These are phyloP conservation scores for Smallanthus sonchifolius DNA, from an alignment of 129 eudicot genomes.

Conservation along the genomic window DNA sequence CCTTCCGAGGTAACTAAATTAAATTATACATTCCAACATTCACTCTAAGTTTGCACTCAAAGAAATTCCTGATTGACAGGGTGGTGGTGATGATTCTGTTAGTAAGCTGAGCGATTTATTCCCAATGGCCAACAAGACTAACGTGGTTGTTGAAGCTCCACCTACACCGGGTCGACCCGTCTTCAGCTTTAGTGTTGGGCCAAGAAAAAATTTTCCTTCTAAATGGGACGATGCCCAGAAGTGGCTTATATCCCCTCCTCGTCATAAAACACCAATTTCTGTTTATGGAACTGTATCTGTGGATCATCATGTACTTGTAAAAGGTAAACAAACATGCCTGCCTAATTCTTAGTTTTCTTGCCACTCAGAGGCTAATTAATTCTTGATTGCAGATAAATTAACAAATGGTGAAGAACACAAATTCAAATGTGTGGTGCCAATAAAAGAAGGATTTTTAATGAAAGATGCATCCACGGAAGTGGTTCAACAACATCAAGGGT, in stretches of 20 bases:
- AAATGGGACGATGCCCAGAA: slow-evolving; percentile 90
- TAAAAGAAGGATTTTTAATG: neutral
- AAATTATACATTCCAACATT: too few relatives aligned
- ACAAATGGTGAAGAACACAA: slow-evolving; percentile 48
- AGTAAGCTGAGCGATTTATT: too few relatives aligned
- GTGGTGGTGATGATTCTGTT: too few relatives aligned
- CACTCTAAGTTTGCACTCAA: too few relatives aligned
- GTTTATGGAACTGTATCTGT: too few relatives aligned
- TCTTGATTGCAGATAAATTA: slow-evolving; percentile 50
- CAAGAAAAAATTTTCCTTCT: slow-evolving; percentile 60
- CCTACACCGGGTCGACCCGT: slow-evolving; percentile 75
- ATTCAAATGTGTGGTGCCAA: slow-evolving; percentile 49
- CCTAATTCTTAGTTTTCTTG: too few relatives aligned
- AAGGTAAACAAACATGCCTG: too few relatives aligned
- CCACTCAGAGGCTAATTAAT: too few relatives aligned
- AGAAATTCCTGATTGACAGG: too few relatives aligned
- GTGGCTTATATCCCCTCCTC: slow-evolving; percentile 41
- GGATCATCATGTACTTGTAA: too few relatives aligned
- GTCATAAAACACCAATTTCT: too few relatives aligned
- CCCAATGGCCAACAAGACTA: slow-evolving; percentile 38
- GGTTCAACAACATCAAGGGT: neutral
- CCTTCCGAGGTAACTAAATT: too few relatives aligned
- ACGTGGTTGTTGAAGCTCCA: slow-evolving; percentile 44
- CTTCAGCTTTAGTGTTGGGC: slow-evolving; percentile 64
- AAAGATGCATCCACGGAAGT: slow-evolving; percentile 27